A percentile compares a stretch with the other conserved stretches of the same genome.
Evolutionary conservation across 192 early-diverging fungal genomes (phyloP).

Genomic region (Chytriomyces sp.): DNA sequence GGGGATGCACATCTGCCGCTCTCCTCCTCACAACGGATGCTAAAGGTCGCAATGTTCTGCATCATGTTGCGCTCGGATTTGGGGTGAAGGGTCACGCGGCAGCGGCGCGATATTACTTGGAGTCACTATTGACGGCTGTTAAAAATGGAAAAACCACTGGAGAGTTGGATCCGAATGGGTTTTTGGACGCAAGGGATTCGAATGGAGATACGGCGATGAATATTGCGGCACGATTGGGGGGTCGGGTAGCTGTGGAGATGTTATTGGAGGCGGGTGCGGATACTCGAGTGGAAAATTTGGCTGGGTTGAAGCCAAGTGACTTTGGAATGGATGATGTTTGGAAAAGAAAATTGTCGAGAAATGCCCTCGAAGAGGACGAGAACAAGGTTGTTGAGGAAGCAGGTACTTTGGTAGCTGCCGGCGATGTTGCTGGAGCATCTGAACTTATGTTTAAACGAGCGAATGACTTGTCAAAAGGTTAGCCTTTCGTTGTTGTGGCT

Average conservation of each 20-base stretch:
- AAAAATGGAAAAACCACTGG: slow-evolving; percentile 44
- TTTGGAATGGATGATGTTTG: slow-evolving; percentile 50
- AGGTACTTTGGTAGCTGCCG: not conserved
- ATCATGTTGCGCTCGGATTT: slow-evolving; percentile 83
- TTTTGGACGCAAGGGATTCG: slow-evolving; percentile 68
- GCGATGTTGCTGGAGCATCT: not conserved
- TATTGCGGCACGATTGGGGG: slow-evolving; percentile 81
- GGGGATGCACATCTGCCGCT: slow-evolving; percentile 43
- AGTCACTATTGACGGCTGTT: slow-evolving; percentile 70
- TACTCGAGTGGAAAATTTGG: slow-evolving; percentile 69
- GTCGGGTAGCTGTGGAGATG: slow-evolving; percentile 77
- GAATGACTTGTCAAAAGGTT: slow-evolving; percentile 17
- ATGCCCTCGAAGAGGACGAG: not conserved
- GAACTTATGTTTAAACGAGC: slow-evolving; percentile 9
- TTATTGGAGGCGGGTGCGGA: slow-evolving; percentile 76
- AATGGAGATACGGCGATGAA: slow-evolving; percentile 86
- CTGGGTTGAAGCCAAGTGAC: slow-evolving; percentile 79
- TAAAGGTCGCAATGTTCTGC: slow-evolving; percentile 83
- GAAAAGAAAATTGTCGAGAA: not conserved
- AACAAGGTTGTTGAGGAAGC: not conserved
- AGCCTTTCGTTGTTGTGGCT: not conserved
- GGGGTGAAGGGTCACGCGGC: slow-evolving; percentile 70
- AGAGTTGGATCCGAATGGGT: slow-evolving; percentile 42
- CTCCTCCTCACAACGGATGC: slow-evolving; percentile 76
- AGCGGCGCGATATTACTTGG: slow-evolving; percentile 87